phyloP scores from a whole-genome alignment of 257 asterid species.

The Gentiana straminea region DNA sequence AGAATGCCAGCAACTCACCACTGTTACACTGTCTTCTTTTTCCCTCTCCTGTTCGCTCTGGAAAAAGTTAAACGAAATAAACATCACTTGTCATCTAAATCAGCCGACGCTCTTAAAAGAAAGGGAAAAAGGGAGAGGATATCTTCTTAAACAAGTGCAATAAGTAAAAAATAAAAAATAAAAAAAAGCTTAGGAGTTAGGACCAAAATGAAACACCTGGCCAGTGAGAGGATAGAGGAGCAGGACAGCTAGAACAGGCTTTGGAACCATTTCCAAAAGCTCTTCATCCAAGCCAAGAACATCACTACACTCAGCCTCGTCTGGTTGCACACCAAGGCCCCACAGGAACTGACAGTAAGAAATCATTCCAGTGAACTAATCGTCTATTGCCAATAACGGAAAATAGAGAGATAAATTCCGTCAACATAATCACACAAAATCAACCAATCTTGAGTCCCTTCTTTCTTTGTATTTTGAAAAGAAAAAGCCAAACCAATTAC shows the following conservation, averaged over 20 bases:
- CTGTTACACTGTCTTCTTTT: slow-evolving; percentile 43
- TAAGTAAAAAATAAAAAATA: neutral
- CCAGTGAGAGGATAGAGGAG: slow-evolving; percentile 75
- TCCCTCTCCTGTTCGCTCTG: slow-evolving; percentile 89
- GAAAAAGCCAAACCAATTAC: too few relatives aligned
- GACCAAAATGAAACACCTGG: slow-evolving; percentile 30
- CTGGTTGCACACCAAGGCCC: slow-evolving; percentile 80
- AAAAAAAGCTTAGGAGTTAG: neutral
- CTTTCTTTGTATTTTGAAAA: too few relatives aligned
- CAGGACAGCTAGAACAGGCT: slow-evolving; percentile 86
- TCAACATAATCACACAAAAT: too few relatives aligned
- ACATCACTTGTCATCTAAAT: slow-evolving; percentile 15
- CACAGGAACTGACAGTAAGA: slow-evolving; percentile 53
- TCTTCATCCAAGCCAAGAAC: slow-evolving; percentile 93
- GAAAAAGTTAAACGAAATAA: neutral
- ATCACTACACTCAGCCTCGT: slow-evolving; percentile 80
- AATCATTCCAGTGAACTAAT: neutral
- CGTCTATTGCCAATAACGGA: too few relatives aligned
- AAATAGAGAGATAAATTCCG: too few relatives aligned
- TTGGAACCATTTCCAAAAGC: slow-evolving; percentile 87
- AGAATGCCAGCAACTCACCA: slow-evolving; percentile 28
- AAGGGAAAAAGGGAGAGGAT: too few relatives aligned
- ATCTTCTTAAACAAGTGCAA: slow-evolving; percentile 1
- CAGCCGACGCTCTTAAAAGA: neutral
- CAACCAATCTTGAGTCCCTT: too few relatives aligned